phyloP scores from a whole-genome alignment of 345 rosid genomes.

The Arabis hirsuta region DNA sequence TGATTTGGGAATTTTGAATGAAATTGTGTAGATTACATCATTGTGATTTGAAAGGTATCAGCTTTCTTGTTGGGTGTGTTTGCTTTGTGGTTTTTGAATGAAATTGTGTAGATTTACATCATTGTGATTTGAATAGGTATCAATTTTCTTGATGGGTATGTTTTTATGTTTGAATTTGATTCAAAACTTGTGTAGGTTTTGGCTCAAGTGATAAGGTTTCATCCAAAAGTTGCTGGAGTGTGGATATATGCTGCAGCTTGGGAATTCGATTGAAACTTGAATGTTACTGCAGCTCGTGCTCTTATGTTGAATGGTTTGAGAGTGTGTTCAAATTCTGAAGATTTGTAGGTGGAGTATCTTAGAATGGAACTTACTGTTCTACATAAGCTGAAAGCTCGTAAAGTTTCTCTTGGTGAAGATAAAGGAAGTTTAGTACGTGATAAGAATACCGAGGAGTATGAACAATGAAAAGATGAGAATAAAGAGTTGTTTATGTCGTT shows the following conservation, averaged over 20 bases:
- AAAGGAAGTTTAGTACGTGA: conserved; percentile 63
- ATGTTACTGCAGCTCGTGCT: conserved; percentile 83
- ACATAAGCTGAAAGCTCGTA: conserved; percentile 82
- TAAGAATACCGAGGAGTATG: conserved; percentile 42
- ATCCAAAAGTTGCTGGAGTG: conserved; percentile 77
- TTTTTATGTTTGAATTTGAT: too few relatives aligned
- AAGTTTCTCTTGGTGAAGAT: conserved; percentile 79
- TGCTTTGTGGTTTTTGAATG: too few relatives aligned
- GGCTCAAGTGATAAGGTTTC: conserved; percentile 84
- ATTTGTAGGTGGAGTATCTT: conserved; percentile 91
- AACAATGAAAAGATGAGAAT: conserved; percentile 72
- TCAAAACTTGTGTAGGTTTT: conserved; percentile 52
- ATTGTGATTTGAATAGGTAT: too few relatives aligned
- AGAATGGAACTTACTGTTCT: conserved; percentile 87
- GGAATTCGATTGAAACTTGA: conserved; percentile 85
- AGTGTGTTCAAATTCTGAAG: conserved; percentile 79
- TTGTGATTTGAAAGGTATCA: too few relatives aligned
- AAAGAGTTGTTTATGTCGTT: conserved; percentile 66
- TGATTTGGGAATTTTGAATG: too few relatives aligned
- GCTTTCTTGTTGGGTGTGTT: background rate
- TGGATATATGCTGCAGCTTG: conserved; percentile 99
- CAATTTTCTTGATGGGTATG: too few relatives aligned
- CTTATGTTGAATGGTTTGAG: conserved; percentile 91
- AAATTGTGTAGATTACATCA: too few relatives aligned
- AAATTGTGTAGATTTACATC: too few relatives aligned